phyloP scores from a whole-genome alignment of 495 filamentous ascomycete genomes.

The Podospora bellae-mahoneyi region DNA sequence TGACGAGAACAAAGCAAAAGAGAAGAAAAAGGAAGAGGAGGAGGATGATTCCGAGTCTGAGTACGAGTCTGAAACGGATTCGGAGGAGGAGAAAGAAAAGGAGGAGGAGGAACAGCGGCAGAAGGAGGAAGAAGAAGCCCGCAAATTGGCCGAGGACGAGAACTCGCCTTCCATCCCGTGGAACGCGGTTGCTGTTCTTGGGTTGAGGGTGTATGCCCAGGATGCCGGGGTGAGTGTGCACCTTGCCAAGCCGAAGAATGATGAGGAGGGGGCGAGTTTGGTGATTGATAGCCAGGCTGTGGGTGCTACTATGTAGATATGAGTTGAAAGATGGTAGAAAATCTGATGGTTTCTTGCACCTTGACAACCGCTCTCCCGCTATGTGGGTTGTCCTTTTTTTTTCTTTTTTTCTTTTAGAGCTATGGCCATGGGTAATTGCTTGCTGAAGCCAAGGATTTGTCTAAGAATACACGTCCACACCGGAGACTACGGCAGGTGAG shows the following conservation, averaged over 20 bases:
- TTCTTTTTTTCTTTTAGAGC: too few species aligned
- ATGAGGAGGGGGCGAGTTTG: constrained; percentile 48
- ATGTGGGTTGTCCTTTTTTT: too few species aligned
- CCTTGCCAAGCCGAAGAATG: constrained; percentile 32
- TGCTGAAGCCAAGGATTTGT: too few species aligned
- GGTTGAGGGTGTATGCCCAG: constrained; percentile 67
- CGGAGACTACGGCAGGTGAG: too few species aligned
- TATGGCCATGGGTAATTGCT: too few species aligned
- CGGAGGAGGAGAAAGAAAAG: not conserved
- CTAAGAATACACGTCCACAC: too few species aligned
- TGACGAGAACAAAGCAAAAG: not conserved
- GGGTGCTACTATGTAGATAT: constrained; percentile 28
- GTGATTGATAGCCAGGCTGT: constrained; percentile 40
- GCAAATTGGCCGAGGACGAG: not conserved
- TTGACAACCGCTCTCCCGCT: too few species aligned
- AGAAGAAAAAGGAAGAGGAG: not conserved
- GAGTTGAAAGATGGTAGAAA: too few species aligned
- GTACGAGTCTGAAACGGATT: not conserved
- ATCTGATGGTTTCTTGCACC: too few species aligned
- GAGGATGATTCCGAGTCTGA: not conserved
- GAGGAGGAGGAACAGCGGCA: constrained; percentile 4
- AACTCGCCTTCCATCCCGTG: constrained; percentile 63
- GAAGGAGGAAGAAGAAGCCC: constrained; percentile 7
- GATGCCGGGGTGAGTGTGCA: constrained; percentile 30
- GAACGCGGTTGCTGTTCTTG: constrained; percentile 82